These are phyloP conservation scores for Rhodotorula sp. DNA, from an alignment of 1,284 basidiomycete species.

Conservation along the genomic window DNA sequence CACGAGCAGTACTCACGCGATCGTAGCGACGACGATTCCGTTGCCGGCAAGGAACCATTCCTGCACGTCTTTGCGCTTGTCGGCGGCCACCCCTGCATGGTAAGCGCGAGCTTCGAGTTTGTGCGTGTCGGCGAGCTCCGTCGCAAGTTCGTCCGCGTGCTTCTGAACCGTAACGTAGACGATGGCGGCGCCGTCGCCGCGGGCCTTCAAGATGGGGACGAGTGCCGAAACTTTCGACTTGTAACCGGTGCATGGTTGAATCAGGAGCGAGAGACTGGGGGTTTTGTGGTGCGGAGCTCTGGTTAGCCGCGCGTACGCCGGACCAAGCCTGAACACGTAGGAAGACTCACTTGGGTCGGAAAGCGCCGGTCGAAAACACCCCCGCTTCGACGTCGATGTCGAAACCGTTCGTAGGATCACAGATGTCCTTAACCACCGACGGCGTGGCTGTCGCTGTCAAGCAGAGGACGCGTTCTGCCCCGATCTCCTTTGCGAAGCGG, in stretches of 20 bases:
- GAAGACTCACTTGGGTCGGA: slow-evolving; percentile 22
- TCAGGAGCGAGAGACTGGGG: slow-evolving; percentile 16
- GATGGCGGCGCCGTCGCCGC: slow-evolving; percentile 48
- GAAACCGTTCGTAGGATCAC: slow-evolving; percentile 44
- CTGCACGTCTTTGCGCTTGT: slow-evolving; percentile 49
- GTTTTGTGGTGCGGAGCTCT: too few relatives aligned
- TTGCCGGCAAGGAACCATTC: slow-evolving; percentile 48
- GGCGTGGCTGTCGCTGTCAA: slow-evolving; percentile 50
- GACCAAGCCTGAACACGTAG: too few relatives aligned
- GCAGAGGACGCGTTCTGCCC: slow-evolving; percentile 46
- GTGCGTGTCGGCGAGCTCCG: slow-evolving; percentile 42
- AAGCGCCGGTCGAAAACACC: slow-evolving; percentile 37
- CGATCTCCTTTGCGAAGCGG: slow-evolving; percentile 42
- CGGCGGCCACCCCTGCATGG: slow-evolving; percentile 49
- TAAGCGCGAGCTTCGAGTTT: slow-evolving; percentile 46
- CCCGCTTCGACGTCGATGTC: slow-evolving; percentile 34
- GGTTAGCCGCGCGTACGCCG: too few relatives aligned
- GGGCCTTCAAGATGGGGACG: slow-evolving; percentile 29
- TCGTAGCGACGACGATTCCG: slow-evolving; percentile 52
- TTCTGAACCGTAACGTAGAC: slow-evolving; percentile 51
- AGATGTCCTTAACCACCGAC: slow-evolving; percentile 48
- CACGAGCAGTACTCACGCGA: slow-evolving; percentile 37
- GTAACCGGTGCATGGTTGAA: slow-evolving; percentile 23
- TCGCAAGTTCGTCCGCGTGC: slow-evolving; percentile 48
- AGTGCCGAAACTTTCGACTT: slow-evolving; percentile 31